These are phyloP conservation scores for Aquilaria malaccensis DNA, from an alignment of 345 rosid species.

Conservation along the genomic window DNA sequence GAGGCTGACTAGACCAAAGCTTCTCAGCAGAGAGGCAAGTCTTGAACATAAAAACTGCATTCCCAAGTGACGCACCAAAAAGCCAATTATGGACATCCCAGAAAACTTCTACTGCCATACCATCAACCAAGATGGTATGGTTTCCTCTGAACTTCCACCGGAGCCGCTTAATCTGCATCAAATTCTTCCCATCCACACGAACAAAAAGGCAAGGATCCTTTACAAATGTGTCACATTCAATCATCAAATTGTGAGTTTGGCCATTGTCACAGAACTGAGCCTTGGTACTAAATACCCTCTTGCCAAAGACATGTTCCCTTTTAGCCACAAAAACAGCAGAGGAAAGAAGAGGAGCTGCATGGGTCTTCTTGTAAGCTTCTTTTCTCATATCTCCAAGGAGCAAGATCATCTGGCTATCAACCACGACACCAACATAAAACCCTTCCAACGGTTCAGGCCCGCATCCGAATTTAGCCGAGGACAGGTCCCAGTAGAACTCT, in stretches of 20 bases:
- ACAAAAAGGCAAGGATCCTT: conserved; percentile 63
- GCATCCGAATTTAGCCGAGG: conserved; percentile 73
- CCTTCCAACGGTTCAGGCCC: conserved; percentile 87
- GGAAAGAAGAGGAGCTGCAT: conserved; percentile 30
- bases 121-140: conserved; percentile 66
- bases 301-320: conserved; percentile 79
- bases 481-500: conserved; percentile 82
- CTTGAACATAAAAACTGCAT: conserved; percentile 93
- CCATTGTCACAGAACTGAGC: conserved; percentile 67
- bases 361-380: conserved; percentile 77
- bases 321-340: conserved; percentile 53
- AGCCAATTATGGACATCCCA: conserved; percentile 98
- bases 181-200: conserved; percentile 65
- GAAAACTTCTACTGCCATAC: conserved; percentile 65
- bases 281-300: conserved; percentile 57
- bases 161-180: conserved; percentile 76
- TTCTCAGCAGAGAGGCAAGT: conserved; percentile 68
- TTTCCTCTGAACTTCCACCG: conserved; percentile 91
- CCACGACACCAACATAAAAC: conserved; percentile 70
- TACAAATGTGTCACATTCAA: conserved; percentile 54
- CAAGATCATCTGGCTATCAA: conserved; percentile 64
- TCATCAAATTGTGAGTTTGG: conserved; percentile 53
- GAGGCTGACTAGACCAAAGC: conserved; percentile 51
- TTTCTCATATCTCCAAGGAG: conserved; percentile 90
- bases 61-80: conserved; percentile 56